Evolutionary conservation across 345 rosid species (phyloP).

Genomic region (Brassica incana): DNA sequence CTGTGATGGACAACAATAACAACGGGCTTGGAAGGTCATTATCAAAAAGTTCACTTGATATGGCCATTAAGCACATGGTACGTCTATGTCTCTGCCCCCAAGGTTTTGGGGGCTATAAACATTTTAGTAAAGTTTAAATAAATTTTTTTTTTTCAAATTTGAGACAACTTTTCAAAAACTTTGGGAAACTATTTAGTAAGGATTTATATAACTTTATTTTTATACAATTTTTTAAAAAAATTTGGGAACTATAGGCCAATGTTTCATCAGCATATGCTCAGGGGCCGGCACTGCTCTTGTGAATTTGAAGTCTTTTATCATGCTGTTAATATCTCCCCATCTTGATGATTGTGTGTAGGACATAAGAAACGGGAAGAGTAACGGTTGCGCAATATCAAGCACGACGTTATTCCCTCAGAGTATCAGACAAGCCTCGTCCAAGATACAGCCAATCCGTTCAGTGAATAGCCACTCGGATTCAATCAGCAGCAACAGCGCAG

Average conservation of each 20-base stretch:
- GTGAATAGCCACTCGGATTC: conserved; percentile 44
- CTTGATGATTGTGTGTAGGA: conserved; percentile 56
- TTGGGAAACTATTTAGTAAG: too few species aligned
- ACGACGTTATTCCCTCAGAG: conserved; percentile 93
- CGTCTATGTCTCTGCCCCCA: background rate
- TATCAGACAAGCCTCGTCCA: conserved; percentile 60
- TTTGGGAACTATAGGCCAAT: background rate
- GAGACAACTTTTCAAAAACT: too few species aligned
- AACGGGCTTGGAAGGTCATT: conserved; percentile 85
- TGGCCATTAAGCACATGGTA: conserved; percentile 98
- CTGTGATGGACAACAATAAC: conserved; percentile 65
- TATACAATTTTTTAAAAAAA: too few species aligned
- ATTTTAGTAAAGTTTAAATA: too few species aligned
- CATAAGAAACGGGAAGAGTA: conserved; percentile 68
- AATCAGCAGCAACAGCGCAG: conserved; percentile 46
- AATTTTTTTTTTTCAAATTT: too few species aligned
- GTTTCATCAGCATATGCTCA: too few species aligned
- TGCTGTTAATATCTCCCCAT: conserved; percentile 2
- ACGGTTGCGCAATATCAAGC: conserved; percentile 58
- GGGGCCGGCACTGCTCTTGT: background rate
- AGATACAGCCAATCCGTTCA: conserved; percentile 55
- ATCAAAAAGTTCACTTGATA: conserved; percentile 89
- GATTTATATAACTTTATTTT: too few species aligned
- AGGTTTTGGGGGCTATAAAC: background rate
- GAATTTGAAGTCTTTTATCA: background rate